phyloP scores from a whole-genome alignment of 257 asterid species.

The Datura wrightii region DNA sequence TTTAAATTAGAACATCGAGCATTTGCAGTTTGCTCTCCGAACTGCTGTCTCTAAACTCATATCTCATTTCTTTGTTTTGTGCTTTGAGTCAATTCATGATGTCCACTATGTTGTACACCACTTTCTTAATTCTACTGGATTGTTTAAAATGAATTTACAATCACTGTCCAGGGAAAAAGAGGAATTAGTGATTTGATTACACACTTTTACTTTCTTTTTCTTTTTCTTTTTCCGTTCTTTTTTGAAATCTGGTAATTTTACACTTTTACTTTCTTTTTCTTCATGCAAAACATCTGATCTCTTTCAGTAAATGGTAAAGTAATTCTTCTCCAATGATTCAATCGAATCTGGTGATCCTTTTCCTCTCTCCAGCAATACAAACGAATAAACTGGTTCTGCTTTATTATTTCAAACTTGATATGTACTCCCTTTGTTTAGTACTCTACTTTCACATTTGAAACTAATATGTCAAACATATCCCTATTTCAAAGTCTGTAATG shows the following conservation, averaged over 20 bases:
- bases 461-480: background rate
- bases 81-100: background rate
- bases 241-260: background rate
- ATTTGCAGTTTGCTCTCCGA: constrained; percentile 11
- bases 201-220: constrained; percentile 13
- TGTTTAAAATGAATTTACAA: background rate
- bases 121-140: constrained; percentile 13
- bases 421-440: background rate
- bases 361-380: constrained; percentile 5
- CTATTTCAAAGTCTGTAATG: background rate
- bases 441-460: constrained; percentile 14
- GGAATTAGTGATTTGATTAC: constrained; percentile 16
- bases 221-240: background rate
- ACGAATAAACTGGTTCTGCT: constrained; percentile 10
- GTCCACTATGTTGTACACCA: background rate
- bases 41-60: background rate
- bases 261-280: background rate
- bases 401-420: background rate
- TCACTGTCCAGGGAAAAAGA: background rate
- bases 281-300: constrained; percentile 18
- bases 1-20: constrained; percentile 12
- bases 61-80: background rate
- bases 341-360: background rate
- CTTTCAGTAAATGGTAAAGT: constrained; percentile 1
- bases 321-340: background rate